These are phyloP conservation scores for Trichoderma oligosporum DNA, from an alignment of 2,329 filamentous ascomycete species.

Conservation along the genomic window DNA sequence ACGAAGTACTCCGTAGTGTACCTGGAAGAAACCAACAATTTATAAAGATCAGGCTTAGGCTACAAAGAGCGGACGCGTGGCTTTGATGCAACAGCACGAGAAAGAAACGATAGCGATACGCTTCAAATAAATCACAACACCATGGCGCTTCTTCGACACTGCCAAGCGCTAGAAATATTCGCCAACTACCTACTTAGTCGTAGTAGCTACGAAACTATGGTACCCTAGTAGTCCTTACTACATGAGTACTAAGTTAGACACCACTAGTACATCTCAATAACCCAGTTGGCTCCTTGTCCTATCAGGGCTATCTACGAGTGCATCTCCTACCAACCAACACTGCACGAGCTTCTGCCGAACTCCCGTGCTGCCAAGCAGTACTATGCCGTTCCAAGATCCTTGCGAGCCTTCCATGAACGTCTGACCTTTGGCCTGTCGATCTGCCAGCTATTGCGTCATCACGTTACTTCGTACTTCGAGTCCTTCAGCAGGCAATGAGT, in stretches of 20 bases:
- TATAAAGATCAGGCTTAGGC: neutral
- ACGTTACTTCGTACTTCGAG: neutral
- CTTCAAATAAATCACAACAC: neutral
- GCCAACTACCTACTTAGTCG: too few species aligned
- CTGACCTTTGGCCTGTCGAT: slow-evolving; percentile 8
- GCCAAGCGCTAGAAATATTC: neutral
- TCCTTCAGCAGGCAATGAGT: neutral
- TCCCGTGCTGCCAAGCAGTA: slow-evolving; percentile 6
- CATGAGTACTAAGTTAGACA: too few species aligned
- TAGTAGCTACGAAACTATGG: too few species aligned
- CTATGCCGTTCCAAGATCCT: neutral
- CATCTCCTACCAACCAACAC: slow-evolving; percentile 1
- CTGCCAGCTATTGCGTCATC: slow-evolving; percentile 10
- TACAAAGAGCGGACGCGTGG: neutral
- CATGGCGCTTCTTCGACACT: slow-evolving; percentile 4
- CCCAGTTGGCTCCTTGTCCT: neutral
- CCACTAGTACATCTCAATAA: neutral
- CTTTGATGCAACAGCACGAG: neutral
- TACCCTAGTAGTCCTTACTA: too few species aligned
- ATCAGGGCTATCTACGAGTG: neutral
- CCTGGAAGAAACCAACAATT: neutral
- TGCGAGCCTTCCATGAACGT: neutral
- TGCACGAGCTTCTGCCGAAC: slow-evolving; percentile 1
- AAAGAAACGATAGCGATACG: neutral
- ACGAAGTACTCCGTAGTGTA: neutral